Base-by-base conservation (phyloP, 1,284 basidiomycete species). In the Fistulinella staudtii region DNA sequence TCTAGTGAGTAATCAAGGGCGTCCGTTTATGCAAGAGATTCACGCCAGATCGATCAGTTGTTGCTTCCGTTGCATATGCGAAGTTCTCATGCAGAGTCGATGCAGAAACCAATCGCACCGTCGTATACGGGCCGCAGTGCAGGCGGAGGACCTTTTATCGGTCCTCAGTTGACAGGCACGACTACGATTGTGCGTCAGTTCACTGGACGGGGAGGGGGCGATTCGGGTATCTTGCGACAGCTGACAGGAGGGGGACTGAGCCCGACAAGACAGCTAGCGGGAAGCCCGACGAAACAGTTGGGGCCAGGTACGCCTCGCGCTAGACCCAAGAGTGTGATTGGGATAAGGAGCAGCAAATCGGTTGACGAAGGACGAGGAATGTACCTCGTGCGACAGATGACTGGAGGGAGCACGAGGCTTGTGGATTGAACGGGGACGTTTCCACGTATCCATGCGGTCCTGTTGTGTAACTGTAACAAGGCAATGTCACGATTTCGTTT, bases 121-220 rank as follows among this genome's bases (percentile, higher is more conserved):
- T 69, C 71, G 17, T 61, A 74, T 39, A 79, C 77, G 2, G 77
- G 75, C 18, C 60, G 62, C 35, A 64, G 63, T 15, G 67, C 67
- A 51, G 56, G 63, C 17, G 38, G 43, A 5, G 54, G 61, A n/a
- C 41, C 62, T 17, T 58, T 64, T 36, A 53, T 84, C 22, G 57
- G 63, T 5, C 63, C 77, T 24, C 85, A 87, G 55, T 60, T 68
- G 38, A 86, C 82, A 17, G 83, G 83, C 4, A 79, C 77, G 4
- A 86, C 84, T 3, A 86, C 84, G 4, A 71, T 88, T 45, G 82
- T 82, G 0, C 73, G 81, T 36, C 85, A 89, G 61, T 82, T 87
- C 53, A 89, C 85, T 6, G 85, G 84, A 20, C 52, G 83, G 25
- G 68, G 72, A 13, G 60, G 60, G 17, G 64, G 61, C 13, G 76